Percentiles rank a stretch among this genome's conserved stretches.
phyloP scores from a whole-genome alignment of 2,329 filamentous ascomycete genomes.

The Penicillium sp. region DNA sequence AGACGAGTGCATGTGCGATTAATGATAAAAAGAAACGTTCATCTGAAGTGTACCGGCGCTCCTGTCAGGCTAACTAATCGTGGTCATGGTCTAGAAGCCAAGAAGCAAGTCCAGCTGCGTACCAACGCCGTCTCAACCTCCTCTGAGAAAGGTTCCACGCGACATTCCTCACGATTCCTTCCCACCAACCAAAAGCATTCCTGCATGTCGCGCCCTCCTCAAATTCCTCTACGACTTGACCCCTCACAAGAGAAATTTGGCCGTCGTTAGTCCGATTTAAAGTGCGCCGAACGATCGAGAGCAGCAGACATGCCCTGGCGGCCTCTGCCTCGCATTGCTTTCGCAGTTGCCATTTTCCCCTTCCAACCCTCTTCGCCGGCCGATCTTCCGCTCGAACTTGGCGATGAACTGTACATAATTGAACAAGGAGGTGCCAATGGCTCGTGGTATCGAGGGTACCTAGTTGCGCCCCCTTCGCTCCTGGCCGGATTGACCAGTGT shows the following conservation, averaged over 20 bases:
- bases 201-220: conserved; percentile 13
- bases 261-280: conserved; percentile 1
- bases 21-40: neutral
- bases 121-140: neutral
- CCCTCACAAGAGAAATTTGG: neutral
- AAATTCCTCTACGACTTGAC: neutral
- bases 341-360: conserved; percentile 92
- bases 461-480: conserved; percentile 89
- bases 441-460: conserved; percentile 91
- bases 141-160: conserved; percentile 1
- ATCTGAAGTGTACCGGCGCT: neutral
- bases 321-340: conserved; percentile 93
- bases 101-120: conserved; percentile 3
- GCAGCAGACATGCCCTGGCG: conserved; percentile 78
- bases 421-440: conserved; percentile 83
- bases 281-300: conserved; percentile 10
- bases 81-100: neutral
- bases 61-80: neutral
- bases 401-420: conserved; percentile 98
- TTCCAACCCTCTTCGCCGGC: conserved; percentile 82
- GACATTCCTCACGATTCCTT: conserved; percentile 9
- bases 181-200: conserved; percentile 6
- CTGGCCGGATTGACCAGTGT: conserved; percentile 85
- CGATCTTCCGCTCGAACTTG: conserved; percentile 93
- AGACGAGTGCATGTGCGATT: neutral